Base-by-base conservation (phyloP, 2,329 filamentous ascomycete species). In the Arthroderma uncinatum region DNA sequence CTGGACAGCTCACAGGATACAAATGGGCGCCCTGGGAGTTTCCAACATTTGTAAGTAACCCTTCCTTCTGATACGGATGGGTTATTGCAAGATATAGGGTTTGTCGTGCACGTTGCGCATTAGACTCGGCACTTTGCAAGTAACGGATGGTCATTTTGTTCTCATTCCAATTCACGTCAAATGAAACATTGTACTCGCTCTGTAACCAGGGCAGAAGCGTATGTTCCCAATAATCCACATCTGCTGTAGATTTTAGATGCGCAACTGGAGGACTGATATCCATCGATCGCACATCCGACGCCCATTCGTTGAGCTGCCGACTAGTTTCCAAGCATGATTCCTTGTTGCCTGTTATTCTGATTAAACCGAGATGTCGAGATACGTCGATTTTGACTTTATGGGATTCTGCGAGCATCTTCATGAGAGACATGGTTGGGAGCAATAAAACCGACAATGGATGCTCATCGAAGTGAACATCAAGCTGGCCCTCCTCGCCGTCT, bases 341-440 rank as follows among this genome's bases (percentile, higher is more conserved):
- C 53, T 68, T 64, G 44, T 59, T 63, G 10, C 70, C 72, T 7
- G 69, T 73, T 33, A 74, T 63, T 53, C 69, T 66, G 25, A 74
- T 61, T 30, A 73, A 61, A 2, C 67, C 66, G 23, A 70, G 57
- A 6, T 66, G 64, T 48, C 62, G 64, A 0, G 66, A 68, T 34
- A 73, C 61, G 57, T 74, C 71, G 37, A 74, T 72, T 19, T 67
- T 69, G 9, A 65, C 68, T 25, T 64, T 64, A 53, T 71, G 63
- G 2, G 70, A 60, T 53, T 61, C 64, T 16, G 72, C 70, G 48
- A 74, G 48, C 25, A 69, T 67, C 50, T 71, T 68, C 40, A 73
- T 68, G 2, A 71, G 73, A 53, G 70, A 70, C 52, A 67, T 58
- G 16, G 67, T 61, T 1, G 71, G 68, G 40, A 64, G 61, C 12